Evolutionary conservation across 495 filamentous ascomycete genomes (phyloP).

Genomic region (Niebla homalea): DNA sequence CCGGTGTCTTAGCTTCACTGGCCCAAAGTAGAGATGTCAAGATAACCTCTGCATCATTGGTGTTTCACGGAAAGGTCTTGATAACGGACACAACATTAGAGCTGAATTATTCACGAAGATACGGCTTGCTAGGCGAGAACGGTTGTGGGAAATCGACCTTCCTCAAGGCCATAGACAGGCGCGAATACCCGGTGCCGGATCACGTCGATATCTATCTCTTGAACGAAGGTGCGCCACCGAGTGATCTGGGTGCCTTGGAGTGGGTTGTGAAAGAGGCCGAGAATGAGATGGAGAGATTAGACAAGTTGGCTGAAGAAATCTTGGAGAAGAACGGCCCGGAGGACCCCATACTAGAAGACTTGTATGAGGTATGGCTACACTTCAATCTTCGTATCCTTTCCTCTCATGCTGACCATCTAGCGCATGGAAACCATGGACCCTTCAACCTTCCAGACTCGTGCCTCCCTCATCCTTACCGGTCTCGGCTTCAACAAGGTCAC

Average conservation of each 20-base stretch:
- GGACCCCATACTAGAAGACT: conserved; percentile 76
- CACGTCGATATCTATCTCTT: conserved; percentile 97
- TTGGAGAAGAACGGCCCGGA: conserved; percentile 87
- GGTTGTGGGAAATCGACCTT: conserved; percentile 97
- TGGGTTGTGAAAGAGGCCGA: conserved; percentile 97
- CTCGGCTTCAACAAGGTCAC: conserved; percentile 97
- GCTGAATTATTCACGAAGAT: conserved; percentile 82
- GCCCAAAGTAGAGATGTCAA: conserved; percentile 82
- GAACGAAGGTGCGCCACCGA: conserved; percentile 91
- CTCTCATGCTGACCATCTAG: conserved; percentile 36
- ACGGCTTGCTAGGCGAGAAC: conserved; percentile 95
- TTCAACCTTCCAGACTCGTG: conserved; percentile 96
- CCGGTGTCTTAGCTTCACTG: conserved; percentile 84
- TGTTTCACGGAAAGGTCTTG: conserved; percentile 95
- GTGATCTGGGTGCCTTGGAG: conserved; percentile 78
- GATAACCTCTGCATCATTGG: conserved; percentile 81
- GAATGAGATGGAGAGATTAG: conserved; percentile 78
- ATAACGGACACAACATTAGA: conserved; percentile 88
- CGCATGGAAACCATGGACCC: conserved; percentile 99
- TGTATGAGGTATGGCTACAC: conserved; percentile 70
- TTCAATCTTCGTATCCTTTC: not conserved
- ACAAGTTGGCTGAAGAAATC: conserved; percentile 77
- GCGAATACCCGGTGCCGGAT: conserved; percentile 91
- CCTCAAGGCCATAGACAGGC: conserved; percentile 82
- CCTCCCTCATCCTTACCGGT: conserved; percentile 93